Evolutionary conservation across 345 rosid genomes (phyloP), one percentile per base, ranked within the genome.

Genomic region (Gossypium longicalyx): DNA sequence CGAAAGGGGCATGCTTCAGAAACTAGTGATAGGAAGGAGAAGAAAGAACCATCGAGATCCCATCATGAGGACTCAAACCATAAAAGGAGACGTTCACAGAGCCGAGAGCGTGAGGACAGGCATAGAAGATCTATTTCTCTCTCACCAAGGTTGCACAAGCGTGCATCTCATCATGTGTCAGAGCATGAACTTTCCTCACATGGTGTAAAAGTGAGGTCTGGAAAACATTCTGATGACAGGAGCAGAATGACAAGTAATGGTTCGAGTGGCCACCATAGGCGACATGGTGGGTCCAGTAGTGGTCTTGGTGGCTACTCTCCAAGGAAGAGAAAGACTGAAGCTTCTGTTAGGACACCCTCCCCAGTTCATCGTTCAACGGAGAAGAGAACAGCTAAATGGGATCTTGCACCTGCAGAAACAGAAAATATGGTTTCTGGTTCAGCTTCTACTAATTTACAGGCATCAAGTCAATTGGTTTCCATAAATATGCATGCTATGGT

Each of bases 281-380:
- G 86, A 77, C 89, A 84, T 76, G 80, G 77, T 78, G 84, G 81
- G 56, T 85, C 84, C 67, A 74, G 77, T 27, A 91, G 98, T 80
- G 89, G 97, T 64, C 91, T 95, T 76, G 97, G 98, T 78, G 98
- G 98, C 72, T 93, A 93, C 84, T 93, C 97, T 16, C 98, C 99
- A 20, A 88, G 96, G 81, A 93, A 90, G 86, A 91, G 96, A 77
- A 95, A 86, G 83, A 82, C 82, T 53, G 89, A 88, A 68, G 82
- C 83, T 49, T 83, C 87, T 81, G 77, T 67, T 78, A 90, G 85
- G 88, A 88, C 89, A 67, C 89, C 89, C 72, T 89, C 97, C 43
- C 97, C 94, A 47, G 51, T 82, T 71, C 88, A 82, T 77, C 86
- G 77, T 61, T 85, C 93, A 13, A 88, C 92, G 8, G 96, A 89